Conservation (phyloP, 768 basidiomycete genomes). For the Kwoniella dejecticola region DNA sequence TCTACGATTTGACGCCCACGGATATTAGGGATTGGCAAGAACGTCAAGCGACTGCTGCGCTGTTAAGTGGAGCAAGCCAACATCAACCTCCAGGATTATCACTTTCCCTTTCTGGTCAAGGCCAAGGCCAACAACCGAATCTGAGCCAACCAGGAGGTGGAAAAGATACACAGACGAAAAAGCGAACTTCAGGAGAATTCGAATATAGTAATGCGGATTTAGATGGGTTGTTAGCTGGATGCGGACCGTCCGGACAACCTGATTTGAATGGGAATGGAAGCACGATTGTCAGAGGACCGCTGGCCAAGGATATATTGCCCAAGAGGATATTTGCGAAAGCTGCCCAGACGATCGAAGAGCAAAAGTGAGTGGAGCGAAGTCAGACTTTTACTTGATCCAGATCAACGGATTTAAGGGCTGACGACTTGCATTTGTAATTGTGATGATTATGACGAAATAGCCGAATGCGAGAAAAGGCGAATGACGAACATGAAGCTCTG, state of each 20-base stretch:
- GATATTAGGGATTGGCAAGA: constrained; percentile 91
- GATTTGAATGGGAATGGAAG: constrained; percentile 24
- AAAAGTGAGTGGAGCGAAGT: constrained; percentile 62
- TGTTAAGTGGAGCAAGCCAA: constrained; percentile 46
- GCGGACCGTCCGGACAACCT: constrained; percentile 39
- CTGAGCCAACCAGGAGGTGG: too few relatives aligned
- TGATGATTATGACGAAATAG: constrained; percentile 55
- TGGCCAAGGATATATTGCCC: constrained; percentile 91
- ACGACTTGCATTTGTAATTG: too few relatives aligned
- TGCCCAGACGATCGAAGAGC: constrained; percentile 66
- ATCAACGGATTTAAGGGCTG: too few relatives aligned
- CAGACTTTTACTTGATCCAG: neutral
- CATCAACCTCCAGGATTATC: constrained; percentile 49
- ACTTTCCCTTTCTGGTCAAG: neutral
- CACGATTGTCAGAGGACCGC: constrained; percentile 37
- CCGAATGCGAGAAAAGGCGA: constrained; percentile 74
- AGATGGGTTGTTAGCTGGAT: constrained; percentile 31
- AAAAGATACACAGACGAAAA: too few relatives aligned
- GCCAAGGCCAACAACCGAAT: too few relatives aligned
- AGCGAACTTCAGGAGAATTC: constrained; percentile 10
- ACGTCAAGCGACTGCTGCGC: constrained; percentile 66
- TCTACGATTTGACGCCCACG: constrained; percentile 85
- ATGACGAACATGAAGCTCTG: constrained; percentile 89
- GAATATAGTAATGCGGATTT: constrained; percentile 27
- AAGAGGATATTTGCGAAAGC: constrained; percentile 96